Evolutionary conservation across 805 yeast genomes (phyloP).

Genomic region (Candida chauliodis): DNA sequence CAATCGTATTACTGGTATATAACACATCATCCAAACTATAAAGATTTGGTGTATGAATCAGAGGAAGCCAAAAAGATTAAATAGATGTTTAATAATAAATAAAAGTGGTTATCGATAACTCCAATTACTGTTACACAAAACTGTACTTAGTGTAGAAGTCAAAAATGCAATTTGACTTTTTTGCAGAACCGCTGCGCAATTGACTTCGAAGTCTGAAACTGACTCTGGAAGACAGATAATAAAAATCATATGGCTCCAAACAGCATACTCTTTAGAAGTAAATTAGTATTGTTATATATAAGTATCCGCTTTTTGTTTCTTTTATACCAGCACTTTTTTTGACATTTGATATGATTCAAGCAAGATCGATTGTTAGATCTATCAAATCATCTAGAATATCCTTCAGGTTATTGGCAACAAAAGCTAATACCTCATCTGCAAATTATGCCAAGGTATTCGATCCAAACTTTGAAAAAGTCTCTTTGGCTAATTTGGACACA

Average conservation of each 20-base stretch:
- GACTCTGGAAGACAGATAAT: too few species aligned
- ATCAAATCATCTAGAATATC: constrained; percentile 3
- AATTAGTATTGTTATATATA: too few species aligned
- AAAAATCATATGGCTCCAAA: too few species aligned
- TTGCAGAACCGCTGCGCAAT: too few species aligned
- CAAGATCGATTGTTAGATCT: constrained; percentile 7
- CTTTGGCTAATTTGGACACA: constrained; percentile 57
- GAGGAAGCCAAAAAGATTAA: background rate
- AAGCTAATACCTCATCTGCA: constrained; percentile 47
- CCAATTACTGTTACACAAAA: constrained; percentile 1
- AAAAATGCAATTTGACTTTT: too few species aligned
- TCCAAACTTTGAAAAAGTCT: constrained; percentile 26
- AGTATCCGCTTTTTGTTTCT: too few species aligned
- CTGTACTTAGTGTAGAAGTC: too few species aligned
- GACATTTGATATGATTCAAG: constrained; percentile 2
- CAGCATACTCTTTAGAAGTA: too few species aligned
- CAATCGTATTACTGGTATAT: constrained; percentile 30
- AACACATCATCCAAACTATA: constrained; percentile 22
- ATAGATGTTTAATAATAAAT: background rate
- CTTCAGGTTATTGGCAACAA: constrained; percentile 11
- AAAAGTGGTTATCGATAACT: background rate
- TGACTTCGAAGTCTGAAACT: too few species aligned
- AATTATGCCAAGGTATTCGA: constrained; percentile 47
- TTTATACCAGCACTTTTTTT: too few species aligned
- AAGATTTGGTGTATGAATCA: constrained; percentile 17